Evolutionary conservation across 2,329 filamentous ascomycete genomes (phyloP), one percentile per base, ranked within the genome.

Genomic region (Trichothecium roseum): DNA sequence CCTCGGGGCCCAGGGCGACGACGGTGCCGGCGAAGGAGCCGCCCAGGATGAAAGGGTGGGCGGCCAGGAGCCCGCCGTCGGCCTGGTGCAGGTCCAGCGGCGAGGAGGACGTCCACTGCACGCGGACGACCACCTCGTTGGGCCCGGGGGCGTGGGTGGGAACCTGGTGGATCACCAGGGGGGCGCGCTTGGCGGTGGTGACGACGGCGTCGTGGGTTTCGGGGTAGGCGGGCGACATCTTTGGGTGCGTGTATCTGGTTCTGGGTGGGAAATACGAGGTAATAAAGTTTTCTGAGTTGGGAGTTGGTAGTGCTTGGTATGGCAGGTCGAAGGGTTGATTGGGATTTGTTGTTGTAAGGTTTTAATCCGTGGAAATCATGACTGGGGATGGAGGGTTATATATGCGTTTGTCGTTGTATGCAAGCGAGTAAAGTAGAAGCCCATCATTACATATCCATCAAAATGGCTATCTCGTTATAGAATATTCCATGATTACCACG

Each of bases 21-120:
- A 79, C 65, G 1, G 59, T 62, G 3, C 76, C 75, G 4, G 64
- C 71, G 4, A 62, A 54, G 16, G 65, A 62, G 37, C 66, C 64
- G 24, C 74, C 73, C 8, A 72, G 56, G 5, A 69, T 54, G 41
- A 64, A 57, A 1, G 73, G 73, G 17, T 63, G 56, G 18, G 57
- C 46, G 9, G 76, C 60, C 10, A 77, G 49, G 0, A 80, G 56
- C 1, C 71, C 72, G 26, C 74, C 73, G 44, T 78, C 73, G 30
- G 72, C 69, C 39, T 73, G 67, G 52, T 80, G 76, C 5, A 80
- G 56, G 44, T 80, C 73, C 0, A 80, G 56, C 0, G 76, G 76
- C 1, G 70, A 74, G 1, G 74, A 76, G 3, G 72, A 66, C 2
- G 72, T 74, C 69, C 71, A 80, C 38, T 67, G 56, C 8, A 74